Percentiles rank a stretch among this genome's conserved stretches.
These are phyloP conservation scores for Syncephalastrum monosporum DNA, from an alignment of 371 early-diverging fungal species.

Conservation along the genomic window DNA sequence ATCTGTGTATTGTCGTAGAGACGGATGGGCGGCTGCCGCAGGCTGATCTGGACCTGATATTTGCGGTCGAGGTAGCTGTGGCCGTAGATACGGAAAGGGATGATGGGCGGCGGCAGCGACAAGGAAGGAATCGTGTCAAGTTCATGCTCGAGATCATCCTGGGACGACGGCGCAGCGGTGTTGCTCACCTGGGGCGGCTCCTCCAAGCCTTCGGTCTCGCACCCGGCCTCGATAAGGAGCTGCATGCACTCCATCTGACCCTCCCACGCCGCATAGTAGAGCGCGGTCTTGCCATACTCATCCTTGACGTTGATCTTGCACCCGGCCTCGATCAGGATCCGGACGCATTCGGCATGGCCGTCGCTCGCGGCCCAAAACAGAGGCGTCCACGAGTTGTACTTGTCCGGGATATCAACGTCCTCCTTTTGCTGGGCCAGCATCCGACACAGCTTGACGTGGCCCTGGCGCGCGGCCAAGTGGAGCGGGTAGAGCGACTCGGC, in stretches of 20 bases:
- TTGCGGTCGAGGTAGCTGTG: constrained; percentile 92
- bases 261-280: constrained; percentile 94
- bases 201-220: constrained; percentile 35
- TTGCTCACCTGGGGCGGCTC: constrained; percentile 17
- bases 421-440: constrained; percentile 71
- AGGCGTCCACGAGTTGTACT: constrained; percentile 94
- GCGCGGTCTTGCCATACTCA: constrained; percentile 79
- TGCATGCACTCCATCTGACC: constrained; percentile 82
- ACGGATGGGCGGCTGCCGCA: constrained; percentile 59
- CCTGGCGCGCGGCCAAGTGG: constrained; percentile 88
- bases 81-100: constrained; percentile 95
- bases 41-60: constrained; percentile 74
- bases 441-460: constrained; percentile 72
- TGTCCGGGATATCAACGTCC: constrained; percentile 80
- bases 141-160: constrained; percentile 40
- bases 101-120: constrained; percentile 93
- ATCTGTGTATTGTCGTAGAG: constrained; percentile 67
- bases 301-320: constrained; percentile 77
- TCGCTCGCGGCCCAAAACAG: constrained; percentile 93
- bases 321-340: constrained; percentile 79
- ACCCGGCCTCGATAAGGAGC: constrained; percentile 60
- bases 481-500: constrained; percentile 83
- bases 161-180: constrained; percentile 12
- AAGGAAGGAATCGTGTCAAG: constrained; percentile 83
- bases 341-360: constrained; percentile 83